Evolutionary conservation across 768 basidiomycete genomes (phyloP), one percentile per base, ranked within the genome.

Genomic region (Hericium rajendrae): DNA sequence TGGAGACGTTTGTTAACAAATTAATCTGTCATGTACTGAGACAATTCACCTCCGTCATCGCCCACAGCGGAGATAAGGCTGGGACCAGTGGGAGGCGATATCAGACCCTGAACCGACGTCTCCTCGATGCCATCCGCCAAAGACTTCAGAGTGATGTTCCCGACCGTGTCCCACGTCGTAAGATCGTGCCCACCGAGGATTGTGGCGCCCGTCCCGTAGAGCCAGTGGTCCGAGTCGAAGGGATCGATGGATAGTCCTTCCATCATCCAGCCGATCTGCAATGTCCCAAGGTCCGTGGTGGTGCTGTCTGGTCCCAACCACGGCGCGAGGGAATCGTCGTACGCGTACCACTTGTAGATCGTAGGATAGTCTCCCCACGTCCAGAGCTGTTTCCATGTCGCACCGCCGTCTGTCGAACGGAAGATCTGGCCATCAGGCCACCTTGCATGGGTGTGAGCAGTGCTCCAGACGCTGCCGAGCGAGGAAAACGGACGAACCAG

Each of bases 211-310:
- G 85, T 86, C n/a, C 85, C 83, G 66, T 85, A 85, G 18, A 86
- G 69, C 80, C 82, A 84, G 65, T 85, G 83, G 64, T 85, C 78
- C 1, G 80, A 82, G 65, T 86, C 79, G 62, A 85, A 82, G 0
- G 84, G 84, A 66, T 86, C 78, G 50, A 85, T 85, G 20, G 69
- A 73, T 49, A 84, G 67, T 72, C 81, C 69, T 73, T 86, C 83
- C 78, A 86, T 85, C 84, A 84, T 84, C 83, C 83, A 85, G 10
- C 84, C 83, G 50, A 84, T 77, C 59, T 83, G 82, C 54, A 75
- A 66, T 41, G 72, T 70, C 4, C 77, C 77, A 15, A 72, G 65
- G 20, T 69, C 74, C 1, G 70, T 72, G n/a, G 76, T 73, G 8
- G 76, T 76, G 57, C 68, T 71, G 59, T 76, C 72, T 8, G 76